These are phyloP conservation scores for Keithomyces neogunnii DNA, from an alignment of 2,329 filamentous ascomycete species.

Conservation along the genomic window DNA sequence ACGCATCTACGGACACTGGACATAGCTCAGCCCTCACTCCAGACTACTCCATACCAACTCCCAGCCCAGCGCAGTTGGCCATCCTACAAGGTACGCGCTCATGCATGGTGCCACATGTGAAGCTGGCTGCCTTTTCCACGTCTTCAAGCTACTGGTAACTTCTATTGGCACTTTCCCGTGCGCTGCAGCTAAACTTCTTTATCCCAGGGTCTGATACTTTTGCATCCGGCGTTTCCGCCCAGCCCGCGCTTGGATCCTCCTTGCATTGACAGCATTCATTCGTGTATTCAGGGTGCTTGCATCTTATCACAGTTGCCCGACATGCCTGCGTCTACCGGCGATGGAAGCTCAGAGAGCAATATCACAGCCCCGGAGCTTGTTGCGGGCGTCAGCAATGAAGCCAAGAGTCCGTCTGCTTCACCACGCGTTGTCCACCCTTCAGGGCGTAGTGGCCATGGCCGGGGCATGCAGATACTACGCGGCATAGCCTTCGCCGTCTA, in stretches of 20 bases:
- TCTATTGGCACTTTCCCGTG: neutral
- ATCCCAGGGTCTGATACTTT: neutral
- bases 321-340: conserved; percentile 18
- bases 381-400: conserved; percentile 13
- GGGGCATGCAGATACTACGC: conserved; percentile 41
- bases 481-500: conserved; percentile 43
- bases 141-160: neutral
- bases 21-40: no score
- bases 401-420: conserved; percentile 9
- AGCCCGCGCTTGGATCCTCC: neutral
- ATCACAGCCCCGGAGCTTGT: conserved; percentile 22
- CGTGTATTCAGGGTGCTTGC: neutral
- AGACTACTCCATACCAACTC: neutral
- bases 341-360: conserved; percentile 14
- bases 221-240: conserved; percentile 1
- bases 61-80: neutral
- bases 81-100: neutral
- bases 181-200: neutral
- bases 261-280: neutral
- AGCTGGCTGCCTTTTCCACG: neutral
- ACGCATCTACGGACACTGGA: no score
- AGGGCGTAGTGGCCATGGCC: conserved; percentile 45
- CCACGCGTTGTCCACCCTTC: conserved; percentile 37
- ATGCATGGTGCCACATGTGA: neutral
- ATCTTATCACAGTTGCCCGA: neutral